Evolutionary conservation across 495 filamentous ascomycete species (phyloP).

Genomic region (Annulohypoxylon nitens): DNA sequence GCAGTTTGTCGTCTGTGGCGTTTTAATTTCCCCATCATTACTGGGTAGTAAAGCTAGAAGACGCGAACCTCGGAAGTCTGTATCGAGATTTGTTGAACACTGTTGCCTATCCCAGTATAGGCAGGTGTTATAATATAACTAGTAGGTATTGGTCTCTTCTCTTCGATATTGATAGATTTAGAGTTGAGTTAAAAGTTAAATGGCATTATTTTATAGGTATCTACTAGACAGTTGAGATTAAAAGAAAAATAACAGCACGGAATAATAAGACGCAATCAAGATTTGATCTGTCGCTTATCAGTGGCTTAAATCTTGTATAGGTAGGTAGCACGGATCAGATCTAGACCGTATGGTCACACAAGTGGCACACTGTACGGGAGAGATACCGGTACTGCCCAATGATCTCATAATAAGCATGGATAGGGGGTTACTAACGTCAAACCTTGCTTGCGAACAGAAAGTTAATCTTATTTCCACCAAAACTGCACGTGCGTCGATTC

Average conservation of each 20-base stretch:
- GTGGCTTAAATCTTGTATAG: slow-evolving; percentile 7
- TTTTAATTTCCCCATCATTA: neutral
- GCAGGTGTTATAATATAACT: too few species aligned
- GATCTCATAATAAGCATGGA: neutral
- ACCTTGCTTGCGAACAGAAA: neutral
- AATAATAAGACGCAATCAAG: neutral
- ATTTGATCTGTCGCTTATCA: slow-evolving; percentile 4
- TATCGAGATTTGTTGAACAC: neutral
- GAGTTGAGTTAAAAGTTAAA: neutral
- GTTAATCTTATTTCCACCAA: neutral
- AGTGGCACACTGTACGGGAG: slow-evolving; percentile 14
- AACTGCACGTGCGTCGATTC: neutral
- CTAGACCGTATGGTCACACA: neutral
- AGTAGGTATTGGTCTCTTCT: too few species aligned
- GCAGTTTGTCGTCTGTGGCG: slow-evolving; percentile 9
- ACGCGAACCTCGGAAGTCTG: neutral
- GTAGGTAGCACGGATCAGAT: neutral
- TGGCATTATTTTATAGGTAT: too few species aligned
- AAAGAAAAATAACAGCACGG: neutral
- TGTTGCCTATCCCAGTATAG: too few species aligned
- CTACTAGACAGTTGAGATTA: neutral
- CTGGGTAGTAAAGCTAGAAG: neutral
- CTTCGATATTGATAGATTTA: neutral
- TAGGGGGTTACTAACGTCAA: neutral
- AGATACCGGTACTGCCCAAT: neutral